phyloP scores from a whole-genome alignment of 768 basidiomycete genomes.

The Leccinum sublutescens region DNA sequence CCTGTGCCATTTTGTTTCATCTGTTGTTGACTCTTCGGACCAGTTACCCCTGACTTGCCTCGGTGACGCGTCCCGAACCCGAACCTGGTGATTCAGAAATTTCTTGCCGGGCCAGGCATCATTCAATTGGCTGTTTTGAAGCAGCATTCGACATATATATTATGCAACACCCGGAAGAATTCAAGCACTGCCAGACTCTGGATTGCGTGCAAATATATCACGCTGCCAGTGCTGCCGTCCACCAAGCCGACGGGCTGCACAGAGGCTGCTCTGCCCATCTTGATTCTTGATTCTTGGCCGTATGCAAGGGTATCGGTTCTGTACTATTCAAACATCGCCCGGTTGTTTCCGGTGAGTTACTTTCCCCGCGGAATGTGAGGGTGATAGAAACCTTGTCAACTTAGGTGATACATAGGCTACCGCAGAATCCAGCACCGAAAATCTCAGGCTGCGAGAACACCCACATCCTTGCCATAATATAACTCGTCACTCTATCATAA shows the following conservation, averaged over 20 bases:
- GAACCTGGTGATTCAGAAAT: slow-evolving; percentile 45
- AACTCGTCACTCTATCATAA: too few species aligned
- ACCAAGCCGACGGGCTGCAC: slow-evolving; percentile 34
- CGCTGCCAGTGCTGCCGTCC: slow-evolving; percentile 28
- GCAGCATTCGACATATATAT: slow-evolving; percentile 59
- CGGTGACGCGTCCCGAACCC: slow-evolving; percentile 54
- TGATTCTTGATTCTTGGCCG: slow-evolving; percentile 45
- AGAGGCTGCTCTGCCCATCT: slow-evolving; percentile 57
- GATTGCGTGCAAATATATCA: slow-evolving; percentile 77
- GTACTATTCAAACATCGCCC: too few species aligned
- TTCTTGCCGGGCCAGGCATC: slow-evolving; percentile 51
- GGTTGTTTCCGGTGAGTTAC: too few species aligned
- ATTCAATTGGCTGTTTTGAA: slow-evolving; percentile 51
- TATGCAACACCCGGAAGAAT: slow-evolving; percentile 54
- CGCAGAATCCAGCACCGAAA: too few species aligned
- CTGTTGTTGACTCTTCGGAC: slow-evolving; percentile 48
- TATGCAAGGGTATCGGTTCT: slow-evolving; percentile 45
- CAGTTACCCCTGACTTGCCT: slow-evolving; percentile 68
- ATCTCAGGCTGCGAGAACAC: too few species aligned
- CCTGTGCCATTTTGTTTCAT: slow-evolving; percentile 52
- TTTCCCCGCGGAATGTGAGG: too few species aligned
- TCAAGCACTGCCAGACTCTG: slow-evolving; percentile 73
- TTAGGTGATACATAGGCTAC: too few species aligned
- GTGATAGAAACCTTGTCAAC: too few species aligned
- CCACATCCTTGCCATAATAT: too few species aligned